Conservation (phyloP, 202 grass and related monocot genomes). For the Miscanthus sacchariflorus region DNA sequence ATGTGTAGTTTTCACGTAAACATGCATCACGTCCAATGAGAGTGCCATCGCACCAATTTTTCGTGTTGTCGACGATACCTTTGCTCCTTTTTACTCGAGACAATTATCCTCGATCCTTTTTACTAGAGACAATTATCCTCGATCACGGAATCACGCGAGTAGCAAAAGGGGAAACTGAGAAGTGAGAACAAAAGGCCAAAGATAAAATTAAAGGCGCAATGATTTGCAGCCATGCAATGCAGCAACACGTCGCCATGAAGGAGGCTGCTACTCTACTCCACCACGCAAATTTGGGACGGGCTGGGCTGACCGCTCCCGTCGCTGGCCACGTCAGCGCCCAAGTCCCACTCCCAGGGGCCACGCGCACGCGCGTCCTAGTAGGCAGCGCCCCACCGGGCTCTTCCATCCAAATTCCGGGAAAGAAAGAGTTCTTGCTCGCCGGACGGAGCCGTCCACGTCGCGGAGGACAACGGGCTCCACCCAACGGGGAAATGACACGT, state of each 20-base stretch:
- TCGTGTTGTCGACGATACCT: background rate
- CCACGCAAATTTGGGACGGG: background rate
- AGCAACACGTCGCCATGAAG: background rate
- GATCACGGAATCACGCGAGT: background rate
- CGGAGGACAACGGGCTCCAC: background rate
- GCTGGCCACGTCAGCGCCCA: background rate
- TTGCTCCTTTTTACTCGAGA: background rate
- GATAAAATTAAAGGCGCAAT: background rate
- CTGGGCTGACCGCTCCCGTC: background rate
- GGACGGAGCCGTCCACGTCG: background rate
- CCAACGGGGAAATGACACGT: background rate
- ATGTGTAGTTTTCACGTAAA: background rate
- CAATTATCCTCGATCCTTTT: background rate
- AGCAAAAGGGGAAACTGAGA: background rate
- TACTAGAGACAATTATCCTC: background rate
- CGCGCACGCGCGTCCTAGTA: too few relatives aligned
- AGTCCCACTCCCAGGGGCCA: background rate
- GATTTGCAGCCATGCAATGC: background rate
- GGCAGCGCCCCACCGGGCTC: background rate
- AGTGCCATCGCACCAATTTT: background rate
- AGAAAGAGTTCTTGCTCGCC: background rate
- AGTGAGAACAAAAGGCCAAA: background rate
- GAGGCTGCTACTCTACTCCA: background rate
- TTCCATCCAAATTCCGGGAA: background rate
- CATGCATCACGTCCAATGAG: background rate